Base-by-base conservation (phyloP, 169 alveolate genomes). In the Babesia bovis region DNA sequence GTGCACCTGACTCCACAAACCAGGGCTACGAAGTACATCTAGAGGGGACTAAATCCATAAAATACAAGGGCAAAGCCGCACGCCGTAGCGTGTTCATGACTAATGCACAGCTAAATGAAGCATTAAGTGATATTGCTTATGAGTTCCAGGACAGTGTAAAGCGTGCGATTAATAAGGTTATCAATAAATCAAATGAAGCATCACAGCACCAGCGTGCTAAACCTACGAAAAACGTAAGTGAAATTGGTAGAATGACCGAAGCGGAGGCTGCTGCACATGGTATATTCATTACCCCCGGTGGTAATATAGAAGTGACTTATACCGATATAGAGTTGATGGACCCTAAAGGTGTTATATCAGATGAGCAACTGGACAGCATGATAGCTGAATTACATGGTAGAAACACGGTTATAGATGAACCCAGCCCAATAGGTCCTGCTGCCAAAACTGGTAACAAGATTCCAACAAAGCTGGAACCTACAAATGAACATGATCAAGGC, bases 201-300 rank as follows among this genome's bases (percentile, higher is more conserved):
- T n/a, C 35, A 26, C 30, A 26, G 23, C 23, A 40, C 13, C 26
- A 28, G 9, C 50, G 26, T 33, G 21, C 47, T 6, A n/a, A 7
- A 6, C 38, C 21, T 26, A 19, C 65, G 2, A 26, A 57, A 21
- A 55, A 51, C 2, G 13, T 23, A 17, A 3, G 6, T 4, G 25
- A 35, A n/a, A 57, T 68, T 25, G 76, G 63, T 36, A 41, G 25
- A 36, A 28, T 68, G 65, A 78, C 86, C 3, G 86, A 69, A 50
- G 58, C 82, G 4, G 79, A 78, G 65, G 74, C 73, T 1, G 82
- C 82, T 13, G 81, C 86, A 19, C 71, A 40, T 23, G 86, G 86
- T 38, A 58, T 78, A 17, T 61, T 19, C 75, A 21, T 78, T 45
- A 49, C 86, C 2, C 55, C 38, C 10, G 82, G 86, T 0, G 86